Base-by-base conservation (phyloP, 2,329 filamentous ascomycete species). In the Claviceps sp. region DNA sequence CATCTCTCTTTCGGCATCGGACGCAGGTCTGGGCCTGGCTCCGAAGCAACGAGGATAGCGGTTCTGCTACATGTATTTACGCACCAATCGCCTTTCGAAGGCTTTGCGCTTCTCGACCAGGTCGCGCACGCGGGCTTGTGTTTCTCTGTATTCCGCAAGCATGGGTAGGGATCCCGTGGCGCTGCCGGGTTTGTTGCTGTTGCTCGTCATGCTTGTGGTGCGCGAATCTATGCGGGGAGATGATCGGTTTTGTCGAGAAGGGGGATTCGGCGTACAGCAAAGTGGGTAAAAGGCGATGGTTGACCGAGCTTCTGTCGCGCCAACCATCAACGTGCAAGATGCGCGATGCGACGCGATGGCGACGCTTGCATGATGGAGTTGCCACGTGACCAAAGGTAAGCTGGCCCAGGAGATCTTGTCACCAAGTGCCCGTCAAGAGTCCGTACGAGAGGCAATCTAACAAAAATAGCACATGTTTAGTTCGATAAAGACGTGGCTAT, bases 131-230 rank as follows among this genome's bases (percentile, higher is more conserved):
- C 70, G 67, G 47, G 70, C 65, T 55, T 75, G 72, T 44, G 75
- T 70, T 55, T 75, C 74, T 60, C 73, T 73, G 55, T 77, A 77
- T 58, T 76, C 73, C 17, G 70, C 68, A 64, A 69, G 64, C 6
- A 64, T 70, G 24, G 65, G 64, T 53, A 65, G 62, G 38, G 64
- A 60, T 50, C 58, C 61, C 39, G 58, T 50, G 38, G 56, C 55
- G 52, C 52, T 55, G 39, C 52, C 52, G 47, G 59, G 58, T 48
- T 66, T 68, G 43, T 57, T 64, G 52, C 69, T 67, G 43, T 57
- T 64, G 52, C 69, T 67, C 26, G 66, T 62, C 67, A 70, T 69
- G 44, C 52, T 58, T 52, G n/a, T 46, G 42, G 5, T 24, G 49
- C 22, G 34, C 19, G 4, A 40, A 30, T 37, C 14, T 38, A 8